A percentile compares a stretch with the other conserved stretches of the same genome.
Evolutionary conservation across 2,329 filamentous ascomycete species (phyloP).

Genomic region (Apiospora aurea): DNA sequence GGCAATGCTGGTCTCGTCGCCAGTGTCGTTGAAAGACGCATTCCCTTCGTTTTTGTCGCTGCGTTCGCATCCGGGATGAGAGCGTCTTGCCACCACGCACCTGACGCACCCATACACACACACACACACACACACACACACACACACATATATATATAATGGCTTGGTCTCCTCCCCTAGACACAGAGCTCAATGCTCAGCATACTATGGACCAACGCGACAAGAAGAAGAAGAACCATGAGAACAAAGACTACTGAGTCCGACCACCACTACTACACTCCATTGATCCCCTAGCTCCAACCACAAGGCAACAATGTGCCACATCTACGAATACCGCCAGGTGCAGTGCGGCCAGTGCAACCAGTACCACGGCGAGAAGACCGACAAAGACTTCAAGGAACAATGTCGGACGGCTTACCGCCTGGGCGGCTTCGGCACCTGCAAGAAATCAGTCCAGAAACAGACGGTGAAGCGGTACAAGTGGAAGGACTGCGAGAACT

Average conservation of each 20-base stretch:
- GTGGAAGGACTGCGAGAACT: conserved; percentile 24
- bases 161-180: background rate
- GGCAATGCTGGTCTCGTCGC: background rate
- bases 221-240: background rate
- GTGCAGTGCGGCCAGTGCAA: conserved; percentile 25
- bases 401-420: conserved; percentile 6
- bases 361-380: conserved; percentile 10
- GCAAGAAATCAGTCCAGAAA: background rate
- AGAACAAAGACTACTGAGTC: conserved; percentile 7
- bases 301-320: conserved; percentile 19
- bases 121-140: too few relatives aligned
- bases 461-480: background rate
- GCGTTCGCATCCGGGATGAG: background rate
- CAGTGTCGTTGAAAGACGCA: background rate
- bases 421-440: conserved; percentile 19
- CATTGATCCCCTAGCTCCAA: conserved; percentile 1
- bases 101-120: background rate
- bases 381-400: conserved; percentile 22
- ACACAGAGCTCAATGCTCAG: background rate
- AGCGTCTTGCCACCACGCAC: background rate
- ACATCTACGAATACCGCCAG: conserved; percentile 23
- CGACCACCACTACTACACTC: background rate
- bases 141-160: conserved; percentile 22
- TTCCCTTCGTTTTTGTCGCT: background rate
- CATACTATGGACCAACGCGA: background rate